Evolutionary conservation across 2,329 filamentous ascomycete species (phyloP), one percentile per base, ranked within the genome.

Genomic region (Phaeoacremonium minimum): DNA sequence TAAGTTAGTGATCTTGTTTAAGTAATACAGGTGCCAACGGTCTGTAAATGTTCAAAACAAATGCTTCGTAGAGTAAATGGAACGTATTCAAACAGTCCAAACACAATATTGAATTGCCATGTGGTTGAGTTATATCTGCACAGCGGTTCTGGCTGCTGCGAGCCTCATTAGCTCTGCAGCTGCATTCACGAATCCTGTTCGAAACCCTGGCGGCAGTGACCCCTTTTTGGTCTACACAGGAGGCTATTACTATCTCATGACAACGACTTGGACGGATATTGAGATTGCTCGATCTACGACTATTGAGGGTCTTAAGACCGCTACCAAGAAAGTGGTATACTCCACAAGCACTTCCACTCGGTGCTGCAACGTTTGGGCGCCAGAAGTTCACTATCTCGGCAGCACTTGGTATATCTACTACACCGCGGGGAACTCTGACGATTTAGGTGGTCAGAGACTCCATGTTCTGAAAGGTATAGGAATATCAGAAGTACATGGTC

Each of bases 321-420:
- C 66, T 0, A 60, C 67, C 26, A 67, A 63, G 15, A 75, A 73
- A 43, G 49, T 61, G 4, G 69, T 79, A 18, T 79, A 71, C 57
- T 63, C 60, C 0, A 69, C 73, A 37, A 55, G 52, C 5, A 66
- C 64, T 13, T 48, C 71, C 2, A 57, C 56, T 4, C 59, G 71
- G 13, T 71, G 69, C 52, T 72, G 71, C 50, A 76, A 75, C 36
- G 66, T 79, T 26, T 80, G 75, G 75, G 74, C 75, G 0, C 75
- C 74, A 0, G 74, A 77, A 45, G 56, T 76, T 1, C 73, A 77
- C 46, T 68, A 67, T 38, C 48, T 77, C 7, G 61, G 66, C n/a
- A 57, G 55, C 12, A 47, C 37, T 14, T 68, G 74, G 73, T 77
- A 73, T 38, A 64, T 79, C 28, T 79, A 78, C 55, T 79, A 77